Evolutionary conservation across 2,329 filamentous ascomycete genomes (phyloP), one percentile per base, ranked within the genome.

Genomic region (Capronia epimyces): DNA sequence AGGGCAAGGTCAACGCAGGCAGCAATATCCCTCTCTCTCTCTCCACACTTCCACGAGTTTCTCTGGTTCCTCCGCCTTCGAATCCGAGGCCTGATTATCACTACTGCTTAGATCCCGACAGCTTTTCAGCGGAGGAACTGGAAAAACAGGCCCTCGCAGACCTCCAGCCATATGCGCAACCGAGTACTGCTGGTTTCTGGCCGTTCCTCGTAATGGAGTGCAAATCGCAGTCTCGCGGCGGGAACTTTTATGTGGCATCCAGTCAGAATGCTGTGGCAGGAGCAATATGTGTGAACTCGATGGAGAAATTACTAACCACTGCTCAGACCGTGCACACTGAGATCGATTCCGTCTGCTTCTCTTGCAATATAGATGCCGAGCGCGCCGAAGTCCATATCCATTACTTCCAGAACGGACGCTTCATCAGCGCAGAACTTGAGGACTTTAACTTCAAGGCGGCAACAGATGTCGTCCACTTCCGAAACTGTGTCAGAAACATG

Each of bases 181-280:
- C 49, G 7, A 48, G 37, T 34, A 42, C 25, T 13, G 49, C 49
- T 18, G 44, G 44, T 9, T 46, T 15, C 29, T 52, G 43, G 43
- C 49, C 49, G 15, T 47, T 42, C 24, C 48, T 52, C 27, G 43
- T 32, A 31, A 36, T 52, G 22, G 49, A 52, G 18, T 52, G 20
- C 40, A 48, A 40, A 47, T 52, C 49, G 5, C n/a, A 48, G 20
- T 18, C 49, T 27, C 21, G 43, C 16, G 43, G 49, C 12, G 49
- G 49, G 10, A 52, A 43, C 10, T 42, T 22, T 42, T 52, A 45
- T 44, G 50, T 49, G 20, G 50, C 50, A 34, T 34, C 49, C 36
- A 49, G 49, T 32, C 44, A 52, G 45, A 52, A 49, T 29, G 50
- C 50, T 16, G 36, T 21, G n/a, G 49, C 7, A 18, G 50, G 50